A percentile compares a stretch with the other conserved stretches of the same genome.
Evolutionary conservation across 192 early-diverging fungal species (phyloP).

Genomic region (Backusella psychrophila): DNA sequence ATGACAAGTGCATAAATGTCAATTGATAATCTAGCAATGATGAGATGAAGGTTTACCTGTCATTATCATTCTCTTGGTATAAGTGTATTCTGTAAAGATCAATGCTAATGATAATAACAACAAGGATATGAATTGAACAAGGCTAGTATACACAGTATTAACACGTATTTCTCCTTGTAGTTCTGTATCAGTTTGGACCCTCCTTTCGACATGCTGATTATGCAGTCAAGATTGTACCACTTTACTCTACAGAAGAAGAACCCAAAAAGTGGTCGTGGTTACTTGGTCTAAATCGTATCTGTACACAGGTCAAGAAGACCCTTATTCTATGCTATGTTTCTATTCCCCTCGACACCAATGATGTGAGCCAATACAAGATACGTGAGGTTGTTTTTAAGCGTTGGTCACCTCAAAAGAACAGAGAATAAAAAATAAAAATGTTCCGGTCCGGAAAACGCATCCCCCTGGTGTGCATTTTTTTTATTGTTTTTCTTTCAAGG

Average conservation of each 20-base stretch:
- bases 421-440: constrained; percentile 11
- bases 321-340: constrained; percentile 26
- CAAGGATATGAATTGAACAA: neutral
- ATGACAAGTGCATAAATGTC: neutral
- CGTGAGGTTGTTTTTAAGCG: constrained; percentile 24
- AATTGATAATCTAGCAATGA: neutral
- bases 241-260: neutral
- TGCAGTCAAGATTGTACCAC: constrained; percentile 20
- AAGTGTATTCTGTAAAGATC: too few relatives aligned
- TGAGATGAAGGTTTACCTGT: too few relatives aligned
- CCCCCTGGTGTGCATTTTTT: neutral
- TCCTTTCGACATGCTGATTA: constrained; percentile 55
- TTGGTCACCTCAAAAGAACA: constrained; percentile 28
- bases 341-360: neutral
- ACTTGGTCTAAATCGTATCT: constrained; percentile 49
- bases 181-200: constrained; percentile 58
- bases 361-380: constrained; percentile 10
- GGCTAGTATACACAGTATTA: too few relatives aligned
- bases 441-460: neutral
- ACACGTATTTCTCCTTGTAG: constrained; percentile 7
- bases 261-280: constrained; percentile 48
- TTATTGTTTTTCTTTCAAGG: neutral
- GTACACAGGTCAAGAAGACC: constrained; percentile 59
- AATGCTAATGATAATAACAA: neutral
- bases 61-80: too few relatives aligned